Evolutionary conservation across 345 rosid species (phyloP).

Genomic region (Linum trigynum): DNA sequence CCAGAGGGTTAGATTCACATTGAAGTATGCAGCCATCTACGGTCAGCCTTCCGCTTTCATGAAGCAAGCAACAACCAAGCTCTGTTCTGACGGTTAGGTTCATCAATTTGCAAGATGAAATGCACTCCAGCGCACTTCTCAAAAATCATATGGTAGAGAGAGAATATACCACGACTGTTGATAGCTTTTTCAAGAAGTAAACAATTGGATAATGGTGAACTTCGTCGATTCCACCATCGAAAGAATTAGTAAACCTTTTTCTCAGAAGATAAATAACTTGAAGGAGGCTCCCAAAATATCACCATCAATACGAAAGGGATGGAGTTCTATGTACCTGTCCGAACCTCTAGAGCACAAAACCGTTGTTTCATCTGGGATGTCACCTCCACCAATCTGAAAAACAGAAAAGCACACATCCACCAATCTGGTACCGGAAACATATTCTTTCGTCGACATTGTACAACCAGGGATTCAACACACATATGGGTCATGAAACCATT

Average conservation of each 20-base stretch:
- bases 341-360: slow-evolving; percentile 83
- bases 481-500: background rate
- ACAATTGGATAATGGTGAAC: background rate
- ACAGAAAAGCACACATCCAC: background rate
- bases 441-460: background rate
- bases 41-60: slow-evolving; percentile 77
- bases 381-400: slow-evolving; percentile 84
- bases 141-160: slow-evolving; percentile 9
- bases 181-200: background rate
- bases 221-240: slow-evolving; percentile 7
- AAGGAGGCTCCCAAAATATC: slow-evolving; percentile 9
- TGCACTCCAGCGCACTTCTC: slow-evolving; percentile 79
- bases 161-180: slow-evolving; percentile 10
- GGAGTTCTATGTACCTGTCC: slow-evolving; percentile 55
- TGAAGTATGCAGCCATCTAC: slow-evolving; percentile 83
- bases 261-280: slow-evolving; percentile 6
- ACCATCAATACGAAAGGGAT: slow-evolving; percentile 7
- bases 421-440: slow-evolving; percentile 5
- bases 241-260: background rate
- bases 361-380: slow-evolving; percentile 78
- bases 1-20: slow-evolving; percentile 73
- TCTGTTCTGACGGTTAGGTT: slow-evolving; percentile 83
- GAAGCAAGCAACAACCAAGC: slow-evolving; percentile 94
- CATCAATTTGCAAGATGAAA: slow-evolving; percentile 69
- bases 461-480: background rate